Evolutionary conservation across 2,329 filamentous ascomycete genomes (phyloP).

Genomic region (Lasiodiplodia sp.): DNA sequence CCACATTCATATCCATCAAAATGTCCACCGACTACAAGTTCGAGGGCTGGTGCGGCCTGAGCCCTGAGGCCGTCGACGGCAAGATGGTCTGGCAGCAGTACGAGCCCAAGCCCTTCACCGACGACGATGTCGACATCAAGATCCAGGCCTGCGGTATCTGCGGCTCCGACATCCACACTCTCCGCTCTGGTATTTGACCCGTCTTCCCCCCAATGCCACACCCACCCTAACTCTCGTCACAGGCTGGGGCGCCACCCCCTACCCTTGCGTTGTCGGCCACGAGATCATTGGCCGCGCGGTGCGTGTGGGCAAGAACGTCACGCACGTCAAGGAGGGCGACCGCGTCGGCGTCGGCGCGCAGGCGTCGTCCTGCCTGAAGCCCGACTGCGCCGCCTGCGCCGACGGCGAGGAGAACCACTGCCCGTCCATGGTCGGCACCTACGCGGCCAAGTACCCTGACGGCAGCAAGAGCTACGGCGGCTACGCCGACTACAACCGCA

Average conservation of each 20-base stretch:
- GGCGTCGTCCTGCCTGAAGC: constrained; percentile 55
- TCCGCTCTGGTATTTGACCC: constrained; percentile 18
- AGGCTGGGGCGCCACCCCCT: constrained; percentile 56
- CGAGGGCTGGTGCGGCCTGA: constrained; percentile 65
- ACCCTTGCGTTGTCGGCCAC: constrained; percentile 52
- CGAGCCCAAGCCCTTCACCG: constrained; percentile 51
- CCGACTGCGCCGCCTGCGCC: constrained; percentile 62
- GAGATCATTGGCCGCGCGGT: constrained; percentile 52
- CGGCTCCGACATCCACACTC: constrained; percentile 31
- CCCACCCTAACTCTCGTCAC: constrained; percentile 45
- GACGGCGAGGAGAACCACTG: constrained; percentile 55
- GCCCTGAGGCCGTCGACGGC: constrained; percentile 57
- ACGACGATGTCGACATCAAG: constrained; percentile 50
- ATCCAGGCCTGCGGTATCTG: constrained; percentile 51
- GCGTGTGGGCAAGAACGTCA: constrained; percentile 45
- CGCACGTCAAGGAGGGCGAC: constrained; percentile 65
- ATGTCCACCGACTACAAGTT: constrained; percentile 57
- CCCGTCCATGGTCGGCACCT: constrained; percentile 62
- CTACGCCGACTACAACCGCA: constrained; percentile 64
- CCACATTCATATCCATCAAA: neutral
- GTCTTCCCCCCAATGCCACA: neutral
- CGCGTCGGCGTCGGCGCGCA: constrained; percentile 62
- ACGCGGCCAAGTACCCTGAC: constrained; percentile 64
- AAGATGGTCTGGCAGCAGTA: constrained; percentile 63
- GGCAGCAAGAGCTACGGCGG: constrained; percentile 72